Evolutionary conservation across 176 grass and related monocot species (phyloP).

Genomic region (Chrysopogon serrulatus): DNA sequence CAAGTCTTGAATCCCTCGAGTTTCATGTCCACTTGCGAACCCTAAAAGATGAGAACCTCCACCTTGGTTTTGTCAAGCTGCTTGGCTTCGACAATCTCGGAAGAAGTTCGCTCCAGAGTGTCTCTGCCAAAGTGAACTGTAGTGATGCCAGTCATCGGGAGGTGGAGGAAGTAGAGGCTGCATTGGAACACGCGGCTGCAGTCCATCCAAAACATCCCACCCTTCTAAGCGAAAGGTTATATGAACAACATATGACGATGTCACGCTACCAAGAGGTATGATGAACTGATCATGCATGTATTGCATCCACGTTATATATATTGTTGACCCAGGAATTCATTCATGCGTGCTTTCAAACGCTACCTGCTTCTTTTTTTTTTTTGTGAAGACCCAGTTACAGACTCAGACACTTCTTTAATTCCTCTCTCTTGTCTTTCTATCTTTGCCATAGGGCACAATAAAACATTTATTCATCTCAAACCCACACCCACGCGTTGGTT

Average conservation of each 20-base stretch:
- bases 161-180: not conserved
- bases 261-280: not conserved
- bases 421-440: too few species aligned
- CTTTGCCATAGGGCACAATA: too few species aligned
- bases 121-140: rapidly evolving
- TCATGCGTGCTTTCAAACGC: too few species aligned
- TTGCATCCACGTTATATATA: too few species aligned
- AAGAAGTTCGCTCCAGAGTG: not conserved
- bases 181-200: not conserved
- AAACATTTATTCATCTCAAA: too few species aligned
- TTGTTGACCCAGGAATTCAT: too few species aligned
- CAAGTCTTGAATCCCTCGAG: not conserved
- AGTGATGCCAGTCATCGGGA: rapidly evolving
- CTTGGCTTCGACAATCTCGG: not conserved
- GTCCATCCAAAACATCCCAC: not conserved
- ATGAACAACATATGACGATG: rapidly evolving
- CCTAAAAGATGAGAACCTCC: not conserved
- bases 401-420: too few species aligned
- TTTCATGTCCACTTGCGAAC: rapidly evolving
- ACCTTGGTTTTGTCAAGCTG: not conserved
- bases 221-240: not conserved
- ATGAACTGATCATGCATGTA: not conserved
- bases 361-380: too few species aligned
- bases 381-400: too few species aligned
- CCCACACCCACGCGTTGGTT: too few species aligned